phyloP scores from a whole-genome alignment of 495 filamentous ascomycete genomes.

The Penicillium cosmopolitanum region DNA sequence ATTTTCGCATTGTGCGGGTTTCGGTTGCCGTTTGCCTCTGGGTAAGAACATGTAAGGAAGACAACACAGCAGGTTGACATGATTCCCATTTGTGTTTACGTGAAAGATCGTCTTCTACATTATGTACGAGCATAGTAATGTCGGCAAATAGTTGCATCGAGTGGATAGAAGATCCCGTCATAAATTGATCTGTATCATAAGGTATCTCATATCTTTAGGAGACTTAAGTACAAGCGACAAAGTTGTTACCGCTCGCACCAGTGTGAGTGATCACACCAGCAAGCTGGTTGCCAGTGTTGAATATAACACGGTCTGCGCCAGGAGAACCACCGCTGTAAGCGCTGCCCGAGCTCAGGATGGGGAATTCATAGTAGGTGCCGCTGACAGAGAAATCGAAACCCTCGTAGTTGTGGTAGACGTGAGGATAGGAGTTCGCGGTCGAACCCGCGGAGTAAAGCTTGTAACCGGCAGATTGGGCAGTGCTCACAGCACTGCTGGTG shows the following conservation, averaged over 20 bases:
- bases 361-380: slow-evolving; percentile 75
- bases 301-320: slow-evolving; percentile 72
- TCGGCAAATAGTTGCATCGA: too few relatives aligned
- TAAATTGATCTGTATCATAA: too few relatives aligned
- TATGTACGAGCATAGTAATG: neutral
- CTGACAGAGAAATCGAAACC: slow-evolving; percentile 66
- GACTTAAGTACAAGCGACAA: slow-evolving; percentile 56
- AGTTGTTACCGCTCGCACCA: slow-evolving; percentile 67
- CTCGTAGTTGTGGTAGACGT: slow-evolving; percentile 75
- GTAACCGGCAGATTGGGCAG: slow-evolving; percentile 56
- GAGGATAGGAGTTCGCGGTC: slow-evolving; percentile 63
- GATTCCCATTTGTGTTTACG: slow-evolving; percentile 23
- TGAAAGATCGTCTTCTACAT: slow-evolving; percentile 34
- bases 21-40: slow-evolving; percentile 40
- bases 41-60: slow-evolving; percentile 34
- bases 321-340: slow-evolving; percentile 67
- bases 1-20: slow-evolving; percentile 30
- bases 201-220: neutral
- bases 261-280: slow-evolving; percentile 70
- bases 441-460: slow-evolving; percentile 47
- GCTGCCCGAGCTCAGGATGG: slow-evolving; percentile 57
- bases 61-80: slow-evolving; percentile 27
- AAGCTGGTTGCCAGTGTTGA: slow-evolving; percentile 55
- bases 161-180: too few relatives aligned
- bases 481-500: slow-evolving; percentile 46